Evolutionary conservation across 2,329 filamentous ascomycete species (phyloP), one percentile per base, ranked within the genome.

Genomic region (Trichothecium sympodiale): DNA sequence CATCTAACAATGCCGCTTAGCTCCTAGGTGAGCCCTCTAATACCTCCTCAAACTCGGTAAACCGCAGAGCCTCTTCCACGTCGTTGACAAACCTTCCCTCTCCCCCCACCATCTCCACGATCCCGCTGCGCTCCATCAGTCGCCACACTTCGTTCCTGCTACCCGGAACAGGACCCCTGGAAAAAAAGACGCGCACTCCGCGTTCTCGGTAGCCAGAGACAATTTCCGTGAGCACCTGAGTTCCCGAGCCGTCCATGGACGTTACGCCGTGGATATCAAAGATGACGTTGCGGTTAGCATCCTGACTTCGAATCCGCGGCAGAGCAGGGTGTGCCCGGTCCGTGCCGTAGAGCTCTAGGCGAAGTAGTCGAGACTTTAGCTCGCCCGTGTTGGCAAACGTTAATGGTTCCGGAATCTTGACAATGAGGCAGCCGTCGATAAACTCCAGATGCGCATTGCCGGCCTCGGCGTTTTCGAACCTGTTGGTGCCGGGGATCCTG

Each of bases 201-300:
- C 80, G 68, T 25, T 82, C 71, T n/a, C 79, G 67, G 54, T 96
- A 96, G 20, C 67, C 71, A 33, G 77, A 66, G 13, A 98, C 85
- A 46, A 96, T 96, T 59, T 96, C 91, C 32, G 76, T 73, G 3
- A 98, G 66, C 1, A 96, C 89, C 59, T 96, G 91, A 0, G 85
- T 83, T 2, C 89, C 91, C 0, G 87, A 94, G 5, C 87, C 91
- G 53, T 98, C 91, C 48, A 98, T 78, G 18, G 82, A 83, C 0
- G 88, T 94, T 3, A 98, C 91, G n/a, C 91, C 91, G 47, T 96
- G 89, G 7, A 96, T 87, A 54, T 98, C 91, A 50, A 98, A 96
- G 42, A 98, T 87, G 56, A 98, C 70, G 52, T 94, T 95, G 46
- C 78, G 75, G 54, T 95, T 95, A 49, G 84, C 79, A 41, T 89